These are phyloP conservation scores for Fusarium hainanense DNA, from an alignment of 2,329 filamentous ascomycete species.

Conservation along the genomic window DNA sequence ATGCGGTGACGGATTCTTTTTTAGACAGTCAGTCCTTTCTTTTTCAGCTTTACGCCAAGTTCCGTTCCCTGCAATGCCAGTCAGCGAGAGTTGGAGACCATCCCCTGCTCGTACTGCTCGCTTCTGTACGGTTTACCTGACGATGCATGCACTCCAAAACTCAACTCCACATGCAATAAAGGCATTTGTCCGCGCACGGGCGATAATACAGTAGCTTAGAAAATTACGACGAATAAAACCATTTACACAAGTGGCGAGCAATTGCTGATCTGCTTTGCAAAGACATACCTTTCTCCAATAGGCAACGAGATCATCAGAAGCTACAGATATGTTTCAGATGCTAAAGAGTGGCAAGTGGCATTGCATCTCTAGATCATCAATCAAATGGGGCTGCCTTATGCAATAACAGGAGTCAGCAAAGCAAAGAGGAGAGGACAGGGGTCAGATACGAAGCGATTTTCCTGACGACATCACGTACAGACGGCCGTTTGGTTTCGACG, in stretches of 20 bases:
- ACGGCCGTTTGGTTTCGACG: conserved; percentile 10
- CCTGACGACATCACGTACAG: conserved; percentile 1
- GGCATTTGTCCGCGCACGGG: conserved; percentile 5
- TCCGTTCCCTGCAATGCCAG: background rate
- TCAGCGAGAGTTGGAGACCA: background rate
- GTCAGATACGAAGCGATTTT: conserved; percentile 9
- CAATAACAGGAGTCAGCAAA: background rate
- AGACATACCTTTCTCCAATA: background rate
- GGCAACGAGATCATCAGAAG: background rate
- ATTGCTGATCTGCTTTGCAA: conserved; percentile 8
- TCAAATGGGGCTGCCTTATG: background rate
- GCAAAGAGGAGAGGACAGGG: background rate
- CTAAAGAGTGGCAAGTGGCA: conserved; percentile 6
- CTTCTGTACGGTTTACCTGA: conserved; percentile 26
- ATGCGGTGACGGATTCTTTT: background rate
- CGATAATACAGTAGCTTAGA: background rate
- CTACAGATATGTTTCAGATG: conserved; percentile 33
- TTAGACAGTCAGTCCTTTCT: background rate
- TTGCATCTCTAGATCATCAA: conserved; percentile 6
- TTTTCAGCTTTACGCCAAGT: conserved; percentile 15
- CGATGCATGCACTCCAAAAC: conserved; percentile 24
- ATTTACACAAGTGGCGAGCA: background rate
- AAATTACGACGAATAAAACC: background rate
- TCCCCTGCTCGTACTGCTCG: conserved; percentile 15
- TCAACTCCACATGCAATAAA: background rate